phyloP scores from a whole-genome alignment of 176 grass and related monocot species.

The Cenchrus fungigraminus region DNA sequence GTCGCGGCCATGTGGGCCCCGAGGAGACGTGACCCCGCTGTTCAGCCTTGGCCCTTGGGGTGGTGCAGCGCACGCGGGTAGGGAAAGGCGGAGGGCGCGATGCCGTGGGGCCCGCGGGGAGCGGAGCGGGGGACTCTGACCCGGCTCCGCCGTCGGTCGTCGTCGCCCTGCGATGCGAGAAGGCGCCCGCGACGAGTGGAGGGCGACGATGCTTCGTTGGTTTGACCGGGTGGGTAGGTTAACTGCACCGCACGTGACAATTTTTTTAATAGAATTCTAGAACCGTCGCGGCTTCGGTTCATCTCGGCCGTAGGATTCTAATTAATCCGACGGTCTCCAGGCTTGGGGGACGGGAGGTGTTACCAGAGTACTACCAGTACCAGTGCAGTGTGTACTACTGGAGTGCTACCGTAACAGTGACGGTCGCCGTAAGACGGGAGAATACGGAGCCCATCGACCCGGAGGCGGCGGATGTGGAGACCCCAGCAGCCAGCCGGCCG shows the following conservation, averaged over 20 bases:
- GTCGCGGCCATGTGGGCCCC: neutral
- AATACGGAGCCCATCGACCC: no score
- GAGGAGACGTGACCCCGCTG: accelerated
- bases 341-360: neutral
- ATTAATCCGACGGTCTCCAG: neutral
- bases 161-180: no score
- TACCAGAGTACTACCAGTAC: no score
- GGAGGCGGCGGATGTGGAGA: no score
- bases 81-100: neutral
- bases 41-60: neutral
- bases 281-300: neutral
- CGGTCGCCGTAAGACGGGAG: no score
- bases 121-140: neutral
- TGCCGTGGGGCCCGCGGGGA: neutral
- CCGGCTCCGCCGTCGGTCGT: neutral
- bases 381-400: neutral
- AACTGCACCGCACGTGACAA: constrained; percentile 25
- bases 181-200: neutral
- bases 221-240: neutral
- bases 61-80: neutral
- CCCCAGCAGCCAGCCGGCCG: neutral
- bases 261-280: neutral
- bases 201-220: neutral
- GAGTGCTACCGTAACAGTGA: neutral
- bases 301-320: neutral